Evolutionary conservation across 2,329 filamentous ascomycete genomes (phyloP).

Genomic region (Metarhizium robertsii): DNA sequence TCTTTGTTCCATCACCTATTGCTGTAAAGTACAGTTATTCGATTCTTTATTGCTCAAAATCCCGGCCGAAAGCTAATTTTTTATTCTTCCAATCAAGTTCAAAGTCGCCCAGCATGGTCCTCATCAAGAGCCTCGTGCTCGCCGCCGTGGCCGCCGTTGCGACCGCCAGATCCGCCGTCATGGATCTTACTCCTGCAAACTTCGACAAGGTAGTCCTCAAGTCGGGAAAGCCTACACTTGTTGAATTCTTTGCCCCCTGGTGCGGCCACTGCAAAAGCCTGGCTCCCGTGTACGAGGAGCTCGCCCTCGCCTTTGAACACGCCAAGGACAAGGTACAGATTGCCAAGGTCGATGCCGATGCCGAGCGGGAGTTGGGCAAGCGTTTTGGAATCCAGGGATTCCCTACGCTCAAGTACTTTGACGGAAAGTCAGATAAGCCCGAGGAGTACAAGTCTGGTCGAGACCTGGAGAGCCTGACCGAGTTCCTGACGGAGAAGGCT

Average conservation of each 20-base stretch:
- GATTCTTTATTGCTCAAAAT: background rate
- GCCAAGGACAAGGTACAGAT: conserved; percentile 69
- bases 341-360: conserved; percentile 93
- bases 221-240: conserved; percentile 88
- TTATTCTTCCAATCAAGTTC: background rate
- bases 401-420: conserved; percentile 95
- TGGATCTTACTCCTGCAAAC: conserved; percentile 82
- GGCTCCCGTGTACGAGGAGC: conserved; percentile 88
- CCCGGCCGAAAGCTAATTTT: background rate
- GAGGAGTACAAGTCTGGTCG: conserved; percentile 79
- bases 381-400: conserved; percentile 87
- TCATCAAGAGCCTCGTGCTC: conserved; percentile 52
- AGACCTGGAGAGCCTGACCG: conserved; percentile 74
- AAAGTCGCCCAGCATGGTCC: conserved; percentile 35
- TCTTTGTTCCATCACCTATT: background rate
- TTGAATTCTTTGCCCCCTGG: conserved; percentile 98
- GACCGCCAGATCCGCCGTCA: conserved; percentile 69
- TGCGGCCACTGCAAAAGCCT: conserved; percentile 99
- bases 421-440: conserved; percentile 83
- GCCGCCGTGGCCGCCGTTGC: conserved; percentile 44
- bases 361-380: conserved; percentile 75
- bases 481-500: conserved; percentile 81
- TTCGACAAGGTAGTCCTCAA: conserved; percentile 86
- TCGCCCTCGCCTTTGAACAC: conserved; percentile 64
- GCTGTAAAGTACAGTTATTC: background rate